phyloP scores from a whole-genome alignment of 495 filamentous ascomycete species.

The Aspergillus asperescens region DNA sequence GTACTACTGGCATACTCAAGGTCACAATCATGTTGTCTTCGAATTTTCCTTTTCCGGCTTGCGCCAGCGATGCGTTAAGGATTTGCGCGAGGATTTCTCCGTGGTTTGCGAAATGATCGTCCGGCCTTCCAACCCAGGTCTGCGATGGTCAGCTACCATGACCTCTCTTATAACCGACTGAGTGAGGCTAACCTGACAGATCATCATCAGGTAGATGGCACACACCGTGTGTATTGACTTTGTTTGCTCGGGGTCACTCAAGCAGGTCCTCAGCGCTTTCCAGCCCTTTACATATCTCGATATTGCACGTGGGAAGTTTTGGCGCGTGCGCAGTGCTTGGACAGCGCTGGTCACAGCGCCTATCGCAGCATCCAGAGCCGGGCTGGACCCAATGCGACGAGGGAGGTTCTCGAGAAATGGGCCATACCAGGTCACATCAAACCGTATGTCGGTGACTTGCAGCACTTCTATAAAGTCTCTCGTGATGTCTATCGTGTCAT shows the following conservation, averaged over 20 bases:
- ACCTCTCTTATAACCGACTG: background rate
- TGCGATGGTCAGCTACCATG: conserved; percentile 7
- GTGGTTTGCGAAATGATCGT: conserved; percentile 24
- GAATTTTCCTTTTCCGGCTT: conserved; percentile 23
- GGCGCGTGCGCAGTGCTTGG: conserved; percentile 18
- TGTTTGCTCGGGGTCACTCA: conserved; percentile 31
- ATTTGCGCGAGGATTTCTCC: conserved; percentile 30
- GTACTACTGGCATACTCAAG: conserved; percentile 34
- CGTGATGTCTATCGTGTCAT: conserved; percentile 10
- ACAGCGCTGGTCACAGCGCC: conserved; percentile 27
- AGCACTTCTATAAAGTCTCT: conserved; percentile 22
- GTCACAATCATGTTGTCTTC: conserved; percentile 29
- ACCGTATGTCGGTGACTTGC: conserved; percentile 30
- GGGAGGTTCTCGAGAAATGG: conserved; percentile 32
- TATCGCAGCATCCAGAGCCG: conserved; percentile 32
- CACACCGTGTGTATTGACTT: conserved; percentile 33
- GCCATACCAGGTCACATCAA: conserved; percentile 33
- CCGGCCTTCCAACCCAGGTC: conserved; percentile 26
- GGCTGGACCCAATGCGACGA: conserved; percentile 29
- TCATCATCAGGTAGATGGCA: conserved; percentile 37
- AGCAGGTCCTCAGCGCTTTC: conserved; percentile 24
- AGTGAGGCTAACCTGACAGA: conserved; percentile 34
- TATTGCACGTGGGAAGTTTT: conserved; percentile 18
- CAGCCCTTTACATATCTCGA: conserved; percentile 27
- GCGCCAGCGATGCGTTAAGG: conserved; percentile 22